A percentile compares a stretch with the other conserved stretches of the same genome.
These are phyloP conservation scores for Leucosporidium yakuticum DNA, from an alignment of 768 basidiomycete genomes.

Conservation along the genomic window DNA sequence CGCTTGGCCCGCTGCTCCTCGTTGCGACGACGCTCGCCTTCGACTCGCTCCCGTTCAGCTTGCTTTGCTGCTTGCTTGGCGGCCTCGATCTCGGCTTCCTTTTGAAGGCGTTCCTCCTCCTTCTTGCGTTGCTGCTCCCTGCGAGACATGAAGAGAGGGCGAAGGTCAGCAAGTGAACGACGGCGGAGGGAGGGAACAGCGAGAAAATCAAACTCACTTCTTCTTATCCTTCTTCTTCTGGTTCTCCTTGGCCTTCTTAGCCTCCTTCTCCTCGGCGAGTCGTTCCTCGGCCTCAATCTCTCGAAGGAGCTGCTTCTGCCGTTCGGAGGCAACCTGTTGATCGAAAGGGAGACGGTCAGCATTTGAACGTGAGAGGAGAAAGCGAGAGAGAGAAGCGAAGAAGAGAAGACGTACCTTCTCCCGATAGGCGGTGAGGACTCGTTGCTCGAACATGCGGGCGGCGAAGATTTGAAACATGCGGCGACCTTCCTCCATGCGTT, in stretches of 20 bases:
- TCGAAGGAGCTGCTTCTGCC: constrained; percentile 82
- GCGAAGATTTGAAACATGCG: constrained; percentile 99
- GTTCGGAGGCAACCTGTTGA: constrained; percentile 80
- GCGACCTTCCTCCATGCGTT: constrained; percentile 98
- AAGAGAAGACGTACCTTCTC: constrained; percentile 48
- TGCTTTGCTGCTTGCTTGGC: constrained; percentile 74
- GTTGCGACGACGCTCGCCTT: constrained; percentile 68
- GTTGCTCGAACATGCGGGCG: constrained; percentile 98
- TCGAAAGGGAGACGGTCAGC: neutral
- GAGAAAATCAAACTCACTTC: constrained; percentile 51
- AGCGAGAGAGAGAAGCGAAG: neutral
- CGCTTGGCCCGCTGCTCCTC: constrained; percentile 81
- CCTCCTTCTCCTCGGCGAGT: constrained; percentile 74
- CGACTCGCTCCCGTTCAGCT: constrained; percentile 69
- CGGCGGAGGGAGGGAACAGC: constrained; percentile 13
- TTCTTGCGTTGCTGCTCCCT: constrained; percentile 89
- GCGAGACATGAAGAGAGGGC: constrained; percentile 10
- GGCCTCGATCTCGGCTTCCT: constrained; percentile 77
- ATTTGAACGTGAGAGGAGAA: neutral
- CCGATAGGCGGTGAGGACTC: constrained; percentile 90
- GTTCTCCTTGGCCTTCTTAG: constrained; percentile 84
- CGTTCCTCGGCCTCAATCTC: constrained; percentile 96
- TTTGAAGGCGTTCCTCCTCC: constrained; percentile 79
- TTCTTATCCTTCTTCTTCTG: constrained; percentile 99
- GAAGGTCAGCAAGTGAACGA: neutral